A percentile compares a stretch with the other conserved stretches of the same genome.
Evolutionary conservation across 2,329 filamentous ascomycete species (phyloP).

Genomic region (Neopestalotiopsis rosae): DNA sequence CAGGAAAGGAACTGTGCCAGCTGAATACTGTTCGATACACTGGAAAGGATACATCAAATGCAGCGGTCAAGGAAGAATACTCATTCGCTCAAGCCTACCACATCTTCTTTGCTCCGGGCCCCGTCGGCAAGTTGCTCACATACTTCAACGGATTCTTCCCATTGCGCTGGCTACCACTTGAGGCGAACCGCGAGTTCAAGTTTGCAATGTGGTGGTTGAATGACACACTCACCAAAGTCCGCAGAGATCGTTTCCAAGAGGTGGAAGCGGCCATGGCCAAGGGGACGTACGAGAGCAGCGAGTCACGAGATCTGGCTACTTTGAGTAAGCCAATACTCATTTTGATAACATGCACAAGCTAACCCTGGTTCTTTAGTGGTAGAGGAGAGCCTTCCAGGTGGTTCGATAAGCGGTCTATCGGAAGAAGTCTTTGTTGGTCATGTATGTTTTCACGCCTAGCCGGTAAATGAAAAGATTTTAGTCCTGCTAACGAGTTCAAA

Average conservation of each 20-base stretch:
- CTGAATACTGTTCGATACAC: not conserved
- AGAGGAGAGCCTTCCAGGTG: slow-evolving; percentile 22
- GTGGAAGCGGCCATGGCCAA: not conserved
- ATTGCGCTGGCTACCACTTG: slow-evolving; percentile 23
- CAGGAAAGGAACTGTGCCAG: not conserved
- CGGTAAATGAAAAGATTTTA: too few species aligned
- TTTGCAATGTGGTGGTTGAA: slow-evolving; percentile 23
- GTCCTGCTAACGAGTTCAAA: too few species aligned
- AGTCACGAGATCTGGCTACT: slow-evolving; percentile 20
- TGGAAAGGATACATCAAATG: not conserved
- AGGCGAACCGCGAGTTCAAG: slow-evolving; percentile 23
- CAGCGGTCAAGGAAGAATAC: not conserved
- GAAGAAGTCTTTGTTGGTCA: slow-evolving; percentile 23
- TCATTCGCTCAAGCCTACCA: slow-evolving; percentile 24
- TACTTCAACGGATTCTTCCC: slow-evolving; percentile 23
- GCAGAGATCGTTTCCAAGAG: not conserved
- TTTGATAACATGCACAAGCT: not conserved
- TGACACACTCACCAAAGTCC: slow-evolving; percentile 7
- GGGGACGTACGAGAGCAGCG: slow-evolving; percentile 17
- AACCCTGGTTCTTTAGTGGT: slow-evolving; percentile 1
- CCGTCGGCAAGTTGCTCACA: slow-evolving; percentile 20
- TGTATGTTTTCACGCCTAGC: not conserved
- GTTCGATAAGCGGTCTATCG: slow-evolving; percentile 21
- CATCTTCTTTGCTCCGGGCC: slow-evolving; percentile 19
- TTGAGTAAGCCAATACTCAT: slow-evolving; percentile 11